Evolutionary conservation across 1,284 basidiomycete species (phyloP), one percentile per base, ranked within the genome.

Genomic region (Cryptococcus maquisensis): DNA sequence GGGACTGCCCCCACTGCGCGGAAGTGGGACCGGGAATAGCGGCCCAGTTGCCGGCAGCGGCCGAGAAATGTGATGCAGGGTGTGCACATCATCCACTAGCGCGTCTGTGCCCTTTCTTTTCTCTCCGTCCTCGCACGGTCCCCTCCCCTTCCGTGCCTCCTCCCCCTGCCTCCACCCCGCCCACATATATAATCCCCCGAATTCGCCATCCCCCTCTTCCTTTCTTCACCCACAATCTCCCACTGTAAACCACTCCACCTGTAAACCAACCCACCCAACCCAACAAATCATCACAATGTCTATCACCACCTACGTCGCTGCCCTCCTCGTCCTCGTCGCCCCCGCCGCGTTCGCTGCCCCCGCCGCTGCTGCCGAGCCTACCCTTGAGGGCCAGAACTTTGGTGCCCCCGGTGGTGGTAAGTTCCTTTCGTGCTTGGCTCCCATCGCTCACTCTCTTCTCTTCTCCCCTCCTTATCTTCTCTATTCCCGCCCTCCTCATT

Each of bases 321-420:
- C 56, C 36, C 21, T 54, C 44, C 38, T 54, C 26, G 40, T 56
- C 47, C 16, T 55, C 7, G 21, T 57, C 18, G 32, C 38, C 3
- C 52, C 52, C 28, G 36, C 42, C 36, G 52, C 48, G 9, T 36
- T 41, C n/a, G 42, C 56, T 42, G 38, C 47, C 24, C 49, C 49
- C 15, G 42, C 41, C 32, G 52, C 40, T 13, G 51, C 13, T 15
- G 21, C 43, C 15, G 15, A 37, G n/a, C 36, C 32, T 41, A 8
- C 43, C n/a, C 35, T 49, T 20, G 47, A 44, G 13, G 42, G 37
- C 18, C n/a, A 57, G 15, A 40, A 21, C 41, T 52, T 49, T 18
- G 37, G 38, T 45, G 24, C 26, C 28, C 28, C 47, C 26, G 43
- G 47, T 36, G 55, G 55, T 32, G 51, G 55, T 57, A 39, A 53